Evolutionary conservation across 1,284 basidiomycete genomes (phyloP).

Genomic region (Anthracocystis panici-leucophaei): DNA sequence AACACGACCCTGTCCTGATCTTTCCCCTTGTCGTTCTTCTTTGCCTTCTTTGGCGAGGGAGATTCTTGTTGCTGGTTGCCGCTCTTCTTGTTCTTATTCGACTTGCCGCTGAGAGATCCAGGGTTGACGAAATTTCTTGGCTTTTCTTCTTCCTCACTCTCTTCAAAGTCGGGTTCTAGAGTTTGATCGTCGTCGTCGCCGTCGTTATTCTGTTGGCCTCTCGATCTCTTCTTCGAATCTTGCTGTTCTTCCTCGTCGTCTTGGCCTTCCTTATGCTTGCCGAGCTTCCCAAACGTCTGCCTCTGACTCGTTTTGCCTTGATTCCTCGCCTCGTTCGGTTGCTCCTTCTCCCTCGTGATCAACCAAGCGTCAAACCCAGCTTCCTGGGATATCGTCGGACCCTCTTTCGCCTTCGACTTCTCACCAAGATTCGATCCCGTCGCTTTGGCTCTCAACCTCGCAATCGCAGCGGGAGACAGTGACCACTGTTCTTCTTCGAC

Average conservation of each 20-base stretch:
- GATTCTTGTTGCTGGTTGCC: background rate
- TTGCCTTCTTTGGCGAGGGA: constrained; percentile 13
- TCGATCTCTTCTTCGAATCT: constrained; percentile 10
- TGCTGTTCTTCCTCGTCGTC: constrained; percentile 8
- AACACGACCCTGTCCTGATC: constrained; percentile 47
- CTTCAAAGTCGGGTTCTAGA: constrained; percentile 21
- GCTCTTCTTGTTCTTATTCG: constrained; percentile 5
- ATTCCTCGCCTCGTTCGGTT: background rate
- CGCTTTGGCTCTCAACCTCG: constrained; percentile 23
- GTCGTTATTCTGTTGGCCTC: background rate
- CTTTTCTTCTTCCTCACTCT: constrained; percentile 4
- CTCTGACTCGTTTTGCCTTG: constrained; percentile 2
- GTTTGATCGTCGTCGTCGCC: background rate
- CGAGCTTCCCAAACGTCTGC: constrained; percentile 32
- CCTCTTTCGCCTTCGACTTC: background rate
- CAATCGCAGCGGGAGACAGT: constrained; percentile 30
- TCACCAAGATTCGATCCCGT: background rate
- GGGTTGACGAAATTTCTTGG: constrained; percentile 32
- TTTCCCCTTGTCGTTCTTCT: constrained; percentile 10
- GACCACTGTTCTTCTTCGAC: constrained; percentile 45
- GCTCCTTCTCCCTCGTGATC: constrained; percentile 18
- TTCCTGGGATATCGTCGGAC: constrained; percentile 21
- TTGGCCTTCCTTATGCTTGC: constrained; percentile 11
- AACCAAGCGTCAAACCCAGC: constrained; percentile 51
- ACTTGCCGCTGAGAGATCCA: constrained; percentile 11